A percentile compares a stretch with the other conserved stretches of the same genome.
These are phyloP conservation scores for Torulaspora franciscae DNA, from an alignment of 805 yeast genomes.

Conservation along the genomic window DNA sequence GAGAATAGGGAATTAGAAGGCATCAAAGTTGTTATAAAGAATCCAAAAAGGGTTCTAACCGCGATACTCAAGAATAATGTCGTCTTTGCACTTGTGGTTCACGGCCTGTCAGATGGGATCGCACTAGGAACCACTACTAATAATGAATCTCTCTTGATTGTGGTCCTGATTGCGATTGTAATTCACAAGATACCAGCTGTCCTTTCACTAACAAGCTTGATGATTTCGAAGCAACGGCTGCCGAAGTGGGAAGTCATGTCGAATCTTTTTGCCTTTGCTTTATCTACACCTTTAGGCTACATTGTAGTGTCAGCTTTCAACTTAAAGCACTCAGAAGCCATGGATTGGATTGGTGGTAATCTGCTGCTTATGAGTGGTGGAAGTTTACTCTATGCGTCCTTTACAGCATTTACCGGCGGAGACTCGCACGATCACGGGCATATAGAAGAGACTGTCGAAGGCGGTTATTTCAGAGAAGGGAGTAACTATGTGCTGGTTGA, in stretches of 20 bases:
- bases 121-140: constrained; percentile 53
- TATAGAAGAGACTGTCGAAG: constrained; percentile 2
- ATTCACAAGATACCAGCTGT: constrained; percentile 64
- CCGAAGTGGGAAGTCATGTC: constrained; percentile 37
- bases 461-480: constrained; percentile 5
- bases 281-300: constrained; percentile 35
- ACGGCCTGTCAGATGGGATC: constrained; percentile 59
- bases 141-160: constrained; percentile 36
- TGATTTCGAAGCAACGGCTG: constrained; percentile 41
- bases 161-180: constrained; percentile 52
- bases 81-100: constrained; percentile 54
- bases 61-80: constrained; percentile 42
- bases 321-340: constrained; percentile 24
- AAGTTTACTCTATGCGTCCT: constrained; percentile 34
- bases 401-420: constrained; percentile 30
- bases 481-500: constrained; percentile 7
- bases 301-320: constrained; percentile 26
- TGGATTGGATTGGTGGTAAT: constrained; percentile 33
- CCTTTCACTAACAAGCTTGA: constrained; percentile 51
- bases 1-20: constrained; percentile 10
- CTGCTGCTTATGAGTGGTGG: constrained; percentile 36
- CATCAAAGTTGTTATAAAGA: constrained; percentile 20
- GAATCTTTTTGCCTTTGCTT: constrained; percentile 42
- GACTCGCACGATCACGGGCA: constrained; percentile 15
- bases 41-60: constrained; percentile 26